Percentiles rank a stretch among this genome's conserved stretches.
Evolutionary conservation across 441 rosid genomes (phyloP).

Genomic region (Manihot esculenta): DNA sequence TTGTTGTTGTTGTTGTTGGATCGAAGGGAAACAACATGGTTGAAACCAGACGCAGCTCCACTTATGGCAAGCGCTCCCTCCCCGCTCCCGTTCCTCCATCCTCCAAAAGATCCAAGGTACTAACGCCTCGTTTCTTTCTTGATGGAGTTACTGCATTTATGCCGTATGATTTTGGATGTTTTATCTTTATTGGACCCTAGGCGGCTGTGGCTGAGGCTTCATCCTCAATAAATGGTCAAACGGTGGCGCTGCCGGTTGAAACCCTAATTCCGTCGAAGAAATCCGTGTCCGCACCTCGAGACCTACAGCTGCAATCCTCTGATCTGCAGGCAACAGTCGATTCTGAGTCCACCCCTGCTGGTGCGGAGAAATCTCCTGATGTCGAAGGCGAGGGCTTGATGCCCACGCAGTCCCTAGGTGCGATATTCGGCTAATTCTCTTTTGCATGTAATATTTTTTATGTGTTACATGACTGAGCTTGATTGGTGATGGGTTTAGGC

Average conservation of each 20-base stretch:
- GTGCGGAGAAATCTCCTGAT: constrained; percentile 53
- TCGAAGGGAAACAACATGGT: constrained; percentile 62
- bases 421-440: constrained; percentile 22
- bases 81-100: constrained; percentile 47
- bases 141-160: constrained; percentile 8
- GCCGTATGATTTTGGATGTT: constrained; percentile 17
- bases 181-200: constrained; percentile 35
- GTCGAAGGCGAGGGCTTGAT: constrained; percentile 49
- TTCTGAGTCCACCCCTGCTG: constrained; percentile 35
- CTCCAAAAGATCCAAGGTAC: constrained; percentile 77
- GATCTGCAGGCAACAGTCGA: constrained; percentile 55
- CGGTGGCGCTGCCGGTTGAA: constrained; percentile 34
- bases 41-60: constrained; percentile 89
- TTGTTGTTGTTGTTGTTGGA: constrained; percentile 17
- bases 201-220: constrained; percentile 50
- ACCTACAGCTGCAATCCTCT: constrained; percentile 58
- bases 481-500: constrained; percentile 31
- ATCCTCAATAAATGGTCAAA: constrained; percentile 47
- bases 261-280: constrained; percentile 46
- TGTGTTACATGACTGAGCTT: background rate
- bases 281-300: constrained; percentile 53
- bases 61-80: constrained; percentile 70
- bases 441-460: constrained; percentile 20
- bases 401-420: constrained; percentile 60
- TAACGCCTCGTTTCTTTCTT: background rate